Evolutionary conservation across 1,284 basidiomycete genomes (phyloP).

Genomic region (Leccinum solheimii): DNA sequence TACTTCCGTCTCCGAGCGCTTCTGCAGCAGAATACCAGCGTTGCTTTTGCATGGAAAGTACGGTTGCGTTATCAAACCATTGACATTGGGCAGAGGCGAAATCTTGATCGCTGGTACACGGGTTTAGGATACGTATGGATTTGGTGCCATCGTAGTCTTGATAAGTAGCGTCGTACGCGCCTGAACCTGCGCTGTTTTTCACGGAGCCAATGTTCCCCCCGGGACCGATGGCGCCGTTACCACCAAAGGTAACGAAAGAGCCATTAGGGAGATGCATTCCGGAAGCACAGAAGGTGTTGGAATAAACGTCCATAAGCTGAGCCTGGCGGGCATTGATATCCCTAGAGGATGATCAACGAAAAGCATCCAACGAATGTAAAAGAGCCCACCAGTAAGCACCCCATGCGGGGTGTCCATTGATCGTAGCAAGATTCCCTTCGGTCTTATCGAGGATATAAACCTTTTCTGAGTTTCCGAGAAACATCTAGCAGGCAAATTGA

Average conservation of each 20-base stretch:
- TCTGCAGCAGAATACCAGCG: conserved; percentile 92
- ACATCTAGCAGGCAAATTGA: conserved; percentile 44
- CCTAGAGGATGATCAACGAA: conserved; percentile 16
- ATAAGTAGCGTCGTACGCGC: conserved; percentile 58
- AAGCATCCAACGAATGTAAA: background rate
- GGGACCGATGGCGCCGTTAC: conserved; percentile 77
- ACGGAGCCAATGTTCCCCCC: conserved; percentile 64
- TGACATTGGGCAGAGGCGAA: conserved; percentile 56
- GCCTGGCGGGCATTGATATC: conserved; percentile 44
- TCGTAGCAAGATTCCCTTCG: conserved; percentile 42
- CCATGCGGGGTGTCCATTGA: conserved; percentile 46
- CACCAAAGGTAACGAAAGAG: conserved; percentile 64
- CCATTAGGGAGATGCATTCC: conserved; percentile 71
- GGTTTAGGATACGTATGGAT: conserved; percentile 74
- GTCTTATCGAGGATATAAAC: conserved; percentile 52
- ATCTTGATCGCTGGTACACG: conserved; percentile 61
- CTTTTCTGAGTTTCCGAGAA: conserved; percentile 49
- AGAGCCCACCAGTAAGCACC: conserved; percentile 42
- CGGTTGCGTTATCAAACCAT: conserved; percentile 74
- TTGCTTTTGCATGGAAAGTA: conserved; percentile 71
- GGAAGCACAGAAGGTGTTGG: conserved; percentile 83
- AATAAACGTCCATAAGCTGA: conserved; percentile 67
- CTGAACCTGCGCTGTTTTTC: conserved; percentile 44
- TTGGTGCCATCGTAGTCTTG: conserved; percentile 66
- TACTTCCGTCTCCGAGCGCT: conserved; percentile 62